A percentile compares a stretch with the other conserved stretches of the same genome.
Conservation (phyloP, 305 asterid species). For the Salvia sclarea region DNA sequence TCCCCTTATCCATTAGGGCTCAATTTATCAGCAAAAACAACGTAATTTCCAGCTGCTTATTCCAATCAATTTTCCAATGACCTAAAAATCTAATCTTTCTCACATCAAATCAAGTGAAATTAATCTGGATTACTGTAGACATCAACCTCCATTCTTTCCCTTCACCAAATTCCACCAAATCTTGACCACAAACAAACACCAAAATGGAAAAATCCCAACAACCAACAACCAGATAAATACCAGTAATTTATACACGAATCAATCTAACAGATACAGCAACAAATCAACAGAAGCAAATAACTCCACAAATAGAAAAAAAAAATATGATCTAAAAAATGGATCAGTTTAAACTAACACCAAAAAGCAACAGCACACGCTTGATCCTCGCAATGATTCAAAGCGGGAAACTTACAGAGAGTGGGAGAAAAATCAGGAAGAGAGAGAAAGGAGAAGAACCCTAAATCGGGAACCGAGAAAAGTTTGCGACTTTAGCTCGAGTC, state of each 20-base stretch:
- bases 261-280: not conserved
- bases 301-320: constrained; percentile 14
- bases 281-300: not conserved
- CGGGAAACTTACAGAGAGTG: constrained; percentile 7
- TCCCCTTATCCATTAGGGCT: constrained; percentile 50
- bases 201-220: constrained; percentile 25
- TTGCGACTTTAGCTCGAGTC: constrained; percentile 27
- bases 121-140: constrained; percentile 42
- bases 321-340: constrained; percentile 1
- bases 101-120: constrained; percentile 14
- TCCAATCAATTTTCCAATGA: not conserved
- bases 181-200: constrained; percentile 26
- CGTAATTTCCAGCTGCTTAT: constrained; percentile 26
- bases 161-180: constrained; percentile 33
- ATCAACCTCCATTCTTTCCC: constrained; percentile 41
- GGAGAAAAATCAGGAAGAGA: not conserved
- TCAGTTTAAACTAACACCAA: constrained; percentile 9
- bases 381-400: constrained; percentile 23
- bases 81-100: not conserved
- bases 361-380: constrained; percentile 10
- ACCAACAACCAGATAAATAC: constrained; percentile 9
- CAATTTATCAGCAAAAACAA: constrained; percentile 13
- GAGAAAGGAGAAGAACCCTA: constrained; percentile 38
- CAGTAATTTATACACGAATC: constrained; percentile 12
- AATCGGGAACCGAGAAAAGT: constrained; percentile 35